Evolutionary conservation across 106 monocot genomes (phyloP).

Genomic region (Dendrobium nobile): DNA sequence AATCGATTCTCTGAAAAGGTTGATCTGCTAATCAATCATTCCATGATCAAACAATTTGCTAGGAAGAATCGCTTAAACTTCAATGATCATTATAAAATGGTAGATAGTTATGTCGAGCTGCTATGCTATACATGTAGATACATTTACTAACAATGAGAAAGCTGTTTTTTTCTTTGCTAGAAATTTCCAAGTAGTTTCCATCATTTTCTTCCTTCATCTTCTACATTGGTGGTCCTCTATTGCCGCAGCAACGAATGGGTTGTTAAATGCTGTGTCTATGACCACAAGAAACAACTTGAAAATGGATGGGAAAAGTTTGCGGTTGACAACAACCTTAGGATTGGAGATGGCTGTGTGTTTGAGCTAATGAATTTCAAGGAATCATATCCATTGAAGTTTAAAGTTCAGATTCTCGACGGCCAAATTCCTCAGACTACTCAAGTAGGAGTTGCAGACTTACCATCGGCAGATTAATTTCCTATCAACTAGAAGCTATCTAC

Average conservation of each 20-base stretch:
- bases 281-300: conserved; percentile 7
- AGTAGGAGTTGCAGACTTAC: too few species aligned
- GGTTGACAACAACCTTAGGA: conserved; percentile 30
- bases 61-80: neutral
- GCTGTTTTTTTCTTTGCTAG: conserved; percentile 9
- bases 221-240: conserved; percentile 5
- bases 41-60: neutral
- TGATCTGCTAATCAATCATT: neutral
- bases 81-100: neutral
- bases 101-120: too few species aligned
- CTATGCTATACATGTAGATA: neutral
- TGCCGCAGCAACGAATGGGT: conserved; percentile 24
- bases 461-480: too few species aligned
- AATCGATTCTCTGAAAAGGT: neutral
- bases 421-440: conserved; percentile 3
- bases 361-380: conserved; percentile 34
- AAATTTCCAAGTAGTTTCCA: conserved; percentile 30
- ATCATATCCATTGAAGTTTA: conserved; percentile 16
- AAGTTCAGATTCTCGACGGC: conserved; percentile 38
- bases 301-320: conserved; percentile 34
- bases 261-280: conserved; percentile 30
- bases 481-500: too few species aligned
- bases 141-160: neutral
- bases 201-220: conserved; percentile 16
- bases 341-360: conserved; percentile 52